phyloP scores from a whole-genome alignment of 2,329 filamentous ascomycete species.

The Juglanconis sp. region DNA sequence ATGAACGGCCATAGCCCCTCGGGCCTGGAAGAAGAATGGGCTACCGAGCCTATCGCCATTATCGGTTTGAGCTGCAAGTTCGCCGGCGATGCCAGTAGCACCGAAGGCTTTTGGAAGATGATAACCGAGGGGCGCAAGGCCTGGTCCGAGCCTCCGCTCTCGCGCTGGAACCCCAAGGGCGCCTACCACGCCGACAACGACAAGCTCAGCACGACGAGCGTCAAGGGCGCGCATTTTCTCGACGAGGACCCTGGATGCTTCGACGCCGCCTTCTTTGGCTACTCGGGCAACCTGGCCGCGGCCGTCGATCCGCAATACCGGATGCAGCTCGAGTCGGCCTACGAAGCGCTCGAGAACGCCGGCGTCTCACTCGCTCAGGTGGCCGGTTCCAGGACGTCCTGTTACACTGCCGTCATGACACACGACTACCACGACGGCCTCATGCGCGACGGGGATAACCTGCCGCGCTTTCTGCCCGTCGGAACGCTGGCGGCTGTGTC shows the following conservation, averaged over 20 bases:
- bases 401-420: slow-evolving; percentile 29
- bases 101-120: slow-evolving; percentile 32
- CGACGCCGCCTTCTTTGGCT: slow-evolving; percentile 12
- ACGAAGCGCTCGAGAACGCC: slow-evolving; percentile 7
- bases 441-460: slow-evolving; percentile 22
- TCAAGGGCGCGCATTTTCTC: slow-evolving; percentile 1
- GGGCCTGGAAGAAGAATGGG: too few species aligned
- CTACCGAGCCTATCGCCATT: slow-evolving; percentile 21
- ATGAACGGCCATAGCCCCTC: too few species aligned
- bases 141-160: background rate
- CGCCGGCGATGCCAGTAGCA: slow-evolving; percentile 30
- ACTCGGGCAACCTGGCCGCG: background rate
- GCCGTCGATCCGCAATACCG: background rate
- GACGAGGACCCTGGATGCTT: background rate
- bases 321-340: background rate
- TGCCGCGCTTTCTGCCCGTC: slow-evolving; percentile 24
- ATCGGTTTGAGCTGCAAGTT: slow-evolving; percentile 31
- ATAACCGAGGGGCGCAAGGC: background rate
- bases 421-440: slow-evolving; percentile 30
- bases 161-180: background rate
- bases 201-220: background rate
- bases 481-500: slow-evolving; percentile 32
- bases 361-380: slow-evolving; percentile 20
- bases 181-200: background rate
- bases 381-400: slow-evolving; percentile 29